Conservation (phyloP, 2,329 filamentous ascomycete species). For the Xylariaceae sp. region DNA sequence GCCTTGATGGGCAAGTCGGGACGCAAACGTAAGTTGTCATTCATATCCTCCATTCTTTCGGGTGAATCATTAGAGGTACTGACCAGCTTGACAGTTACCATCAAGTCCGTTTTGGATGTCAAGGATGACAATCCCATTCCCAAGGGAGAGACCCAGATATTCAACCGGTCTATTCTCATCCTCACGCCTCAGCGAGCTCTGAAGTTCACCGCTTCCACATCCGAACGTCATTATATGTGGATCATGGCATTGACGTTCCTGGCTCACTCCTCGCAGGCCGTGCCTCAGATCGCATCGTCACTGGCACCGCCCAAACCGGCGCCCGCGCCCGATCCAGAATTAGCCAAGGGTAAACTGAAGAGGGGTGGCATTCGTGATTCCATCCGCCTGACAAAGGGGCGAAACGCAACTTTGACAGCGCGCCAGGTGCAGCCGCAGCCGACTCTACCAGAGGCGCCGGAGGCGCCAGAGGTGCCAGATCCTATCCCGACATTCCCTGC, state of each 20-base stretch:
- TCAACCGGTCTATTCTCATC: slow-evolving; percentile 92
- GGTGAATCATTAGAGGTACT: slow-evolving; percentile 16
- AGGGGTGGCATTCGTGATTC: slow-evolving; percentile 71
- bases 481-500: slow-evolving; percentile 14
- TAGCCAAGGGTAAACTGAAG: slow-evolving; percentile 44
- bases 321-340: slow-evolving; percentile 39
- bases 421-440: slow-evolving; percentile 28
- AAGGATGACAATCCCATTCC: slow-evolving; percentile 87
- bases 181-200: slow-evolving; percentile 87
- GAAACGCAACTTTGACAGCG: slow-evolving; percentile 38
- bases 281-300: slow-evolving; percentile 57
- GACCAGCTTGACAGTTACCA: slow-evolving; percentile 58
- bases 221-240: slow-evolving; percentile 92
- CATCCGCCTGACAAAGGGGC: slow-evolving; percentile 80
- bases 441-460: slow-evolving; percentile 13
- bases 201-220: slow-evolving; percentile 82
- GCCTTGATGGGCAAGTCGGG: slow-evolving; percentile 91
- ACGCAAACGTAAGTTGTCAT: slow-evolving; percentile 70
- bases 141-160: slow-evolving; percentile 61
- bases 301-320: slow-evolving; percentile 44
- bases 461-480: slow-evolving; percentile 15
- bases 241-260: slow-evolving; percentile 91
- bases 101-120: slow-evolving; percentile 95
- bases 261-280: slow-evolving; percentile 77
- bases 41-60: slow-evolving; percentile 4